Evolutionary conservation across 306 rosid species (phyloP).

Genomic region (Inga leiocalycina): DNA sequence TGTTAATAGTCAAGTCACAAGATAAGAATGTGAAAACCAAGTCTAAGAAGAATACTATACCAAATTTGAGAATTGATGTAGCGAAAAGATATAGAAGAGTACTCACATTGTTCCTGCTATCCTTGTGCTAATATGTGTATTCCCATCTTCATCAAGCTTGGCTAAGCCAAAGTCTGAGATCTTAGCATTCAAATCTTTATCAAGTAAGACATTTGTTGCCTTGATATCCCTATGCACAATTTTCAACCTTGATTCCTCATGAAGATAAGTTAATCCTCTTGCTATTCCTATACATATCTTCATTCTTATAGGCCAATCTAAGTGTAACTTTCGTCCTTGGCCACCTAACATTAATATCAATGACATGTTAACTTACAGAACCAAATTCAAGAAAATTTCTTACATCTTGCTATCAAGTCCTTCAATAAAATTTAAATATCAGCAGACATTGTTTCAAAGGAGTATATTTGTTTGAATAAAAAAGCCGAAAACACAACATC

Average conservation of each 20-base stretch:
- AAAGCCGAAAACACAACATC: no score
- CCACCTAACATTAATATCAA: not conserved
- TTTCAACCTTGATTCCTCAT: not conserved
- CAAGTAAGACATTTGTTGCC: not conserved
- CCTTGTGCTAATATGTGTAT: not conserved
- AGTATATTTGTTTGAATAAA: no score
- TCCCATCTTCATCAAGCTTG: not conserved
- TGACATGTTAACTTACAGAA: no score
- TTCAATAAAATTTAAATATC: no score
- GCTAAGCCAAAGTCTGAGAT: not conserved
- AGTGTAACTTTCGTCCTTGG: slow-evolving; percentile 33
- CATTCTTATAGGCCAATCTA: slow-evolving; percentile 74
- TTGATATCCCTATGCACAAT: not conserved
- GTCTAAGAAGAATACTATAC: not conserved
- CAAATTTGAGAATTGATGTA: not conserved
- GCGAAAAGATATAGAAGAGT: not conserved
- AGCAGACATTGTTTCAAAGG: not conserved
- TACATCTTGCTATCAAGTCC: no score
- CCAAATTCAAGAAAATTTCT: no score
- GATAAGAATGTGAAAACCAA: not conserved
- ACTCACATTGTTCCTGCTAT: not conserved
- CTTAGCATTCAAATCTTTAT: not conserved
- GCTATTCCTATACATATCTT: slow-evolving; percentile 74
- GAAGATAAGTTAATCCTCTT: slow-evolving; percentile 2
- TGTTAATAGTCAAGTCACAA: not conserved